phyloP scores from a whole-genome alignment of 2,329 filamentous ascomycete genomes.

The Ceratocystis harringtonii region DNA sequence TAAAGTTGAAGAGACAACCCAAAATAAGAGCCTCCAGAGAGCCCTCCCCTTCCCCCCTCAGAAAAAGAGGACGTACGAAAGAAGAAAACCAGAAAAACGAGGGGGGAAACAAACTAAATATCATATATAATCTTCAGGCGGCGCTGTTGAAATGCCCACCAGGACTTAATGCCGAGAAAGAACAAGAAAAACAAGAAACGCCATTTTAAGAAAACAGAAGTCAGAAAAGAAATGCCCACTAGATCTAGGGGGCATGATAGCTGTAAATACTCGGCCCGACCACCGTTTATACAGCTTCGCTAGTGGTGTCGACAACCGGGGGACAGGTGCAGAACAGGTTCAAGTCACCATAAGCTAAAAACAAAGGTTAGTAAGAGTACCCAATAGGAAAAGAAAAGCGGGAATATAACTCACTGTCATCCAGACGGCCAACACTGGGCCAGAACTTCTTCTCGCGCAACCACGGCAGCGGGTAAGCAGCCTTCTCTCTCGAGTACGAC shows the following conservation, averaged over 20 bases:
- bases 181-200: slow-evolving; percentile 11
- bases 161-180: background rate
- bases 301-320: slow-evolving; percentile 53
- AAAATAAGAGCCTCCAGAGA: background rate
- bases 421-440: slow-evolving; percentile 72
- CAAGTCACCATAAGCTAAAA: slow-evolving; percentile 68
- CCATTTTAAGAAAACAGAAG: slow-evolving; percentile 1
- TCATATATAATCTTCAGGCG: background rate
- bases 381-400: background rate
- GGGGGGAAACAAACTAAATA: background rate
- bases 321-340: slow-evolving; percentile 94
- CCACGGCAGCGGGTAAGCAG: slow-evolving; percentile 72
- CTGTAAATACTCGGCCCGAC: background rate
- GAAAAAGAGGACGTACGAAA: background rate
- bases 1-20: background rate
- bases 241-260: background rate
- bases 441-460: slow-evolving; percentile 95
- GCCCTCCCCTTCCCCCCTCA: background rate
- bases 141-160: slow-evolving; percentile 13
- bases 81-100: background rate
- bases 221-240: background rate
- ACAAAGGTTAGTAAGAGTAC: no score
- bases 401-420: slow-evolving; percentile 54
- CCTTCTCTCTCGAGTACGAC: slow-evolving; percentile 65
- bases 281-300: slow-evolving; percentile 18